Conservation (phyloP, 2,329 filamentous ascomycete genomes). For the Dactylellina parvicollis region DNA sequence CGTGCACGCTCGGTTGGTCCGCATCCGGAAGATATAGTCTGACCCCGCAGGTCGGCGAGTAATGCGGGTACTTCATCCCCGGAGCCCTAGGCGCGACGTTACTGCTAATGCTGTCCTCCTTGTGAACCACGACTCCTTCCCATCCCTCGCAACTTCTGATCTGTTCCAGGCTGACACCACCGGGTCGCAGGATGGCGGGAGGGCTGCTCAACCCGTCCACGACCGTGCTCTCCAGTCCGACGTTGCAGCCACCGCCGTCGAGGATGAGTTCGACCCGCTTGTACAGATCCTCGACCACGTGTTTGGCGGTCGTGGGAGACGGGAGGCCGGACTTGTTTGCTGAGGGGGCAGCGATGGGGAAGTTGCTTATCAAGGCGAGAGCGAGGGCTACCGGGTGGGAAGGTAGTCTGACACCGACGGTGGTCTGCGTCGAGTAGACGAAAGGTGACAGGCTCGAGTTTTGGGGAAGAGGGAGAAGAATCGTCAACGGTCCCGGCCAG, state of each 20-base stretch:
- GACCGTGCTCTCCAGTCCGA: constrained; percentile 96
- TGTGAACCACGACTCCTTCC: constrained; percentile 70
- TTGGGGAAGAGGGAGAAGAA: constrained; percentile 81
- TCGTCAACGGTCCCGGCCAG: constrained; percentile 94
- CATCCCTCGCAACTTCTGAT: constrained; percentile 79
- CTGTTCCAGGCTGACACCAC: constrained; percentile 84
- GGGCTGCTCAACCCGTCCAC: constrained; percentile 87
- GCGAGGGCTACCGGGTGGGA: constrained; percentile 83
- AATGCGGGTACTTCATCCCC: constrained; percentile 99
- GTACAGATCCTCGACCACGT: constrained; percentile 84
- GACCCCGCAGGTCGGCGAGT: constrained; percentile 88
- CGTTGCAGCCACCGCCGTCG: constrained; percentile 84
- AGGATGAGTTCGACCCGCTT: constrained; percentile 86
- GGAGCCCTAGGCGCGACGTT: constrained; percentile 80
- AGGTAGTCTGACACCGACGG: constrained; percentile 92
- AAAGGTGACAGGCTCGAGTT: constrained; percentile 81
- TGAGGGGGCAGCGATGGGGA: constrained; percentile 87
- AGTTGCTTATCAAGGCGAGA: constrained; percentile 80
- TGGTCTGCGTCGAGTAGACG: constrained; percentile 84
- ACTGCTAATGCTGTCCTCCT: constrained; percentile 64
- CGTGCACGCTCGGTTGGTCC: constrained; percentile 60
- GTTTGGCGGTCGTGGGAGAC: constrained; percentile 87
- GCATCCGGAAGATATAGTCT: constrained; percentile 76
- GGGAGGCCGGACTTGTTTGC: constrained; percentile 95
- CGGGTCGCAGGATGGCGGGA: constrained; percentile 83